phyloP scores from a whole-genome alignment of 2,329 filamentous ascomycete genomes.

The Diaporthe sp. region DNA sequence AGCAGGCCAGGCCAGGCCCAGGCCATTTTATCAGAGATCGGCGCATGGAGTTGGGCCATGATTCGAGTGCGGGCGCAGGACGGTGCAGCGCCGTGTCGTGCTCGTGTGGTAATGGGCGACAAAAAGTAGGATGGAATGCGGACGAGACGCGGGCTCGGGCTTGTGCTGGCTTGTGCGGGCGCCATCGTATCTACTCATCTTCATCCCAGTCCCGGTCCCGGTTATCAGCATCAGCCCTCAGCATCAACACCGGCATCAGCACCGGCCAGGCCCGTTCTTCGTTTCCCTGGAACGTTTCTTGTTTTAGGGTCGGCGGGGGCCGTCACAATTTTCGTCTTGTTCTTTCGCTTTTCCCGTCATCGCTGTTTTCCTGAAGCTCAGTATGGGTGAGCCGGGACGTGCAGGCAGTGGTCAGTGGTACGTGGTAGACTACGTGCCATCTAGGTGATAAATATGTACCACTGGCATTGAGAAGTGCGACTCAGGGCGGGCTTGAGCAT shows the following conservation, averaged over 20 bases:
- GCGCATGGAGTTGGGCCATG: slow-evolving; percentile 20
- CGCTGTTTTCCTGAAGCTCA: background rate
- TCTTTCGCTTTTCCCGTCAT: background rate
- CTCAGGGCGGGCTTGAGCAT: background rate
- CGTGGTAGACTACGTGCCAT: background rate
- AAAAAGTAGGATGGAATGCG: slow-evolving; percentile 26
- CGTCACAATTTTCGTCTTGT: background rate
- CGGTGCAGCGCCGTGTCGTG: slow-evolving; percentile 23
- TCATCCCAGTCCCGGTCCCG: slow-evolving; percentile 7
- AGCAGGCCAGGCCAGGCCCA: background rate
- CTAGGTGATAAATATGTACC: background rate
- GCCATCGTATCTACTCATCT: slow-evolving; percentile 24
- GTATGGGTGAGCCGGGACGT: background rate
- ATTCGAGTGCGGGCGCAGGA: slow-evolving; percentile 22
- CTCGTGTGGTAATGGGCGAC: slow-evolving; percentile 4
- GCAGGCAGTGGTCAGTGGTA: background rate
- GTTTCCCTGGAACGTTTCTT: slow-evolving; percentile 18
- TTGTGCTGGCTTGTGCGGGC: slow-evolving; percentile 31
- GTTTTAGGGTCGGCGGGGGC: background rate
- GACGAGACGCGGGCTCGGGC: slow-evolving; percentile 20
- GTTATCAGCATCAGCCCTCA: slow-evolving; percentile 18
- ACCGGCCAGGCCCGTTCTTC: slow-evolving; percentile 21
- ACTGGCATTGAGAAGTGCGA: background rate
- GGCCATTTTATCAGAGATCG: slow-evolving; percentile 6
- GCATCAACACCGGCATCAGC: slow-evolving; percentile 2